Conservation (phyloP, 129 eudicot genomes). For the Flaveria brownii region DNA sequence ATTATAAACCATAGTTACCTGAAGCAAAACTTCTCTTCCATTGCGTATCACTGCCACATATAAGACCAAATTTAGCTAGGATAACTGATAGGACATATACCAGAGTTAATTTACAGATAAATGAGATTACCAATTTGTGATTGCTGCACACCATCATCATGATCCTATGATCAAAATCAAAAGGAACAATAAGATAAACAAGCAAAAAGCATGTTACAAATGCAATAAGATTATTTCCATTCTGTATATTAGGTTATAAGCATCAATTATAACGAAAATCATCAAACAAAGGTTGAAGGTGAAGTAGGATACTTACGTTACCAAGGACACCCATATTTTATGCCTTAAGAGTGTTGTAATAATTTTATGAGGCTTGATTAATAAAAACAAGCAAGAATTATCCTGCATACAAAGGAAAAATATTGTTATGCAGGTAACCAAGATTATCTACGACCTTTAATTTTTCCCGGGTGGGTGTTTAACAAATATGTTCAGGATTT, state of each 20-base stretch:
- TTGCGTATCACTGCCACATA: conserved; percentile 39
- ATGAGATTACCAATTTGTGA: conserved; percentile 54
- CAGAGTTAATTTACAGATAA: conserved; percentile 6
- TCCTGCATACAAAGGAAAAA: conserved; percentile 39
- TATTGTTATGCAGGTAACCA: conserved; percentile 4
- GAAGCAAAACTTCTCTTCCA: conserved; percentile 78
- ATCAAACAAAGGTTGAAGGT: background rate
- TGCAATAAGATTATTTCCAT: background rate
- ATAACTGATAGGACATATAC: background rate
- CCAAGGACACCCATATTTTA: conserved; percentile 47
- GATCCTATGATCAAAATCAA: conserved; percentile 40
- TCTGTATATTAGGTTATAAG: background rate
- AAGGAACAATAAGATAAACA: conserved; percentile 19
- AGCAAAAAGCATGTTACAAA: background rate
- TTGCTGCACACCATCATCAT: conserved; percentile 48
- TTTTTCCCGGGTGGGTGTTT: background rate
- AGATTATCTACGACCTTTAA: conserved; percentile 1
- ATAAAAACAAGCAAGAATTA: background rate
- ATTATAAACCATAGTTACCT: conserved; percentile 45
- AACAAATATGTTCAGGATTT: background rate
- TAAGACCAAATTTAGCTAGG: conserved; percentile 10
- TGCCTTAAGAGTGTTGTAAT: conserved; percentile 23
- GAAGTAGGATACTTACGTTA: conserved; percentile 42
- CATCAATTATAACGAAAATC: background rate
- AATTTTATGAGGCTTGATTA: conserved; percentile 28